Base-by-base conservation (phyloP, 202 grass and related monocot genomes). In the Thinopyrum obtusiflorum region DNA sequence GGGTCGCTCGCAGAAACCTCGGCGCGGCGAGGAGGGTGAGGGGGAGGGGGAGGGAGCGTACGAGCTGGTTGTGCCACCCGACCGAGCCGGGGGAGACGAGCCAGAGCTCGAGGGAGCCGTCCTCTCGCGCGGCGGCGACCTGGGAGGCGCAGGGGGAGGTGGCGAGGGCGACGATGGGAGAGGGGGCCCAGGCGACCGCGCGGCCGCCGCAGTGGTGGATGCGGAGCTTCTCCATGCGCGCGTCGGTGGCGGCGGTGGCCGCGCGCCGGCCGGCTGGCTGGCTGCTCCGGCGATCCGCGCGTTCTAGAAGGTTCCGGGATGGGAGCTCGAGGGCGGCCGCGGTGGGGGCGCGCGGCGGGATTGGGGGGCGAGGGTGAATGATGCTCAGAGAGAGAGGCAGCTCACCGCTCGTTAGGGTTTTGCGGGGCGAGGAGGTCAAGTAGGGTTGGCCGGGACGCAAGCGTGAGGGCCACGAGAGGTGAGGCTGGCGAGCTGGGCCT, bases 61-160 rank as follows among this genome's bases (percentile, higher is more conserved):
- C 97, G 32, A 96, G 90, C 68, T 92, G 97, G 89, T 94, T 91
- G 87, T 99, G 97, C 97, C 97, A 99, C 27, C 97, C 97, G 57
- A 94, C 93, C 15, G 97, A 97, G 68, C 97, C 97, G 11, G 97
- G 92, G 81, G 97, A 95, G 36, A 99, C 93, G 46, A 96, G 90
- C 97, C 97, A 99, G 64, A 99, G 93, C 90, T 99, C 97, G 20
- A 97, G 84, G 1, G 87, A 88, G 2, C 93, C 90, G 46, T 95
- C 93, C 20, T 85, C 73, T 53, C 97, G 90, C 59, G 88, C 97
- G 14, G 90, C 93, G 11, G 97, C 97, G 61, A 97, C 91, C 88
- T 92, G 88, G 25, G 90, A 94, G 24, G 82, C 88, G 74, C 94
- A 94, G 24, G 88, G 87, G 36, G 90, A 94, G 42, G 93, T 77